Evolutionary conservation across 805 yeast genomes (phyloP).

Genomic region (Cyberlindnera xishuangbannaensis): DNA sequence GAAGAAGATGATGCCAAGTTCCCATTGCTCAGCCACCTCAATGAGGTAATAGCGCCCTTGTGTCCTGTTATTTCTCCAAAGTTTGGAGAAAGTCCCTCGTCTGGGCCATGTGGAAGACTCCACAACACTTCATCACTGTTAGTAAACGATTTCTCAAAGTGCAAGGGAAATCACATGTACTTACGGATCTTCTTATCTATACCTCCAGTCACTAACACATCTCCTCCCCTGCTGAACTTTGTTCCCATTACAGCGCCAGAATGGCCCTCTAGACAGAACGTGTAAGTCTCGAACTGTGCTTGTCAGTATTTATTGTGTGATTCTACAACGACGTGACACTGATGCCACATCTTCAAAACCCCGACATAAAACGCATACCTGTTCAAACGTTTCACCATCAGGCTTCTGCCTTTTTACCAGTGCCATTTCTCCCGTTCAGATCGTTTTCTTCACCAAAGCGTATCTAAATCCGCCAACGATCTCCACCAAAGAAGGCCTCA

Average conservation of each 20-base stretch:
- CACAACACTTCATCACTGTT: too few species aligned
- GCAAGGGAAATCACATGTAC: too few species aligned
- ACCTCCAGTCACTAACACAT: conserved; percentile 56
- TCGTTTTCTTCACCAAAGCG: neutral
- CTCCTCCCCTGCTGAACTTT: conserved; percentile 47
- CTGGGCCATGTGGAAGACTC: conserved; percentile 22
- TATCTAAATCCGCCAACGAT: too few species aligned
- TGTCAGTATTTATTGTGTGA: too few species aligned
- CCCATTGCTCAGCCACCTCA: conserved; percentile 48
- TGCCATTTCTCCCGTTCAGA: conserved; percentile 21
- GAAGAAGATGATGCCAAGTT: conserved; percentile 49
- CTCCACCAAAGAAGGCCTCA: too few species aligned
- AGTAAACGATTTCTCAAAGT: too few species aligned
- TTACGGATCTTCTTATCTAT: conserved; percentile 41
- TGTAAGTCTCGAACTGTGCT: conserved; percentile 14
- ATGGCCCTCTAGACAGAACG: conserved; percentile 44
- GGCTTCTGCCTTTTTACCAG: conserved; percentile 30
- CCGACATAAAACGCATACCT: too few species aligned
- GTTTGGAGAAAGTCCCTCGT: conserved; percentile 25
- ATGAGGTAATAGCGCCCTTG: conserved; percentile 57
- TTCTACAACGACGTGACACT: too few species aligned
- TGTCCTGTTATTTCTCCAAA: conserved; percentile 48
- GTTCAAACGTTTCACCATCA: too few species aligned
- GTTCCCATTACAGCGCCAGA: conserved; percentile 47
- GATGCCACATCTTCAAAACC: too few species aligned